A percentile compares a stretch with the other conserved stretches of the same genome.
Evolutionary conservation across 257 asterid genomes (phyloP).

Genomic region (Rubia yunnanensis): DNA sequence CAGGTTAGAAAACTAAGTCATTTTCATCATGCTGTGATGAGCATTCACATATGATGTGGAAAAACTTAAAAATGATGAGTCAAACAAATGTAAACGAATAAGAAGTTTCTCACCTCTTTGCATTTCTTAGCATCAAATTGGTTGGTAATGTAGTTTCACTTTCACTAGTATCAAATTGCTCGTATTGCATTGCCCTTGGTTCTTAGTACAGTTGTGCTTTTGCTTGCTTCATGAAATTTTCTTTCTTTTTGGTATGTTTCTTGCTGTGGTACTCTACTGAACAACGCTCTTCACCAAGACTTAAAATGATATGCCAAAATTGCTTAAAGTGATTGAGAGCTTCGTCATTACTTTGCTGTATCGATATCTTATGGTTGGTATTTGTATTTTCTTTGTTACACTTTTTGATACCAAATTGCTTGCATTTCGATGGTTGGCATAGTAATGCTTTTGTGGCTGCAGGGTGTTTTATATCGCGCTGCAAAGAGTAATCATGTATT

Average conservation of each 20-base stretch:
- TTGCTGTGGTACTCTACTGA: neutral
- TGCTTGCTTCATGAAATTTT: neutral
- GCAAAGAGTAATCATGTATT: slow-evolving; percentile 11
- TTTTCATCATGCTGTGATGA: neutral
- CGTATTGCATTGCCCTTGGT: too few species aligned
- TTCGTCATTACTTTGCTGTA: neutral
- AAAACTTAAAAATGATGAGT: neutral
- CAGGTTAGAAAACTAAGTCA: slow-evolving; percentile 12
- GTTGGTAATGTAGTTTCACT: neutral
- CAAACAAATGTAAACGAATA: neutral
- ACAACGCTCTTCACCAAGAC: too few species aligned
- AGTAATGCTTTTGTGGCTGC: neutral
- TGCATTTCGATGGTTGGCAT: too few species aligned
- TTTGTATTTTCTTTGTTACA: neutral
- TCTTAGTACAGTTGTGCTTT: too few species aligned
- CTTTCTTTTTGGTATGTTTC: neutral
- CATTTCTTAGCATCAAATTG: too few species aligned
- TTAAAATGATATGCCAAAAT: neutral
- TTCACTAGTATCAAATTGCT: neutral
- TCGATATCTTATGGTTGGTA: neutral
- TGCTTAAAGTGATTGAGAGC: neutral
- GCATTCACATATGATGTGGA: neutral
- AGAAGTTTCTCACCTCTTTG: too few species aligned
- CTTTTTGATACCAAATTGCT: neutral
- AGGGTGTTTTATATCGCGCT: slow-evolving; percentile 18